These are phyloP conservation scores for Penicillium longicatenatum DNA, from an alignment of 495 filamentous ascomycete species.

Conservation along the genomic window DNA sequence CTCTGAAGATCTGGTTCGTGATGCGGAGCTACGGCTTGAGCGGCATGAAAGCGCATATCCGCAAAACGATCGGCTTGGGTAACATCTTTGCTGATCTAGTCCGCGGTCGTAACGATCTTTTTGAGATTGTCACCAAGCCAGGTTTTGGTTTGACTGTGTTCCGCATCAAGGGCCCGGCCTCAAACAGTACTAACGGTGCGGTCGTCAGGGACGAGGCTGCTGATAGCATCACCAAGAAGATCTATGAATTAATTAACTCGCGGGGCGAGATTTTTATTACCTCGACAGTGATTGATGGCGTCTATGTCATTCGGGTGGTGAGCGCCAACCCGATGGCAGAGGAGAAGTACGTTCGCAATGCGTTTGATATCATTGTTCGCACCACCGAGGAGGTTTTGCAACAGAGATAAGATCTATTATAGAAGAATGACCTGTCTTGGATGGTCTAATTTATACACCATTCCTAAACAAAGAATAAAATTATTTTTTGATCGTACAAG, in stretches of 20 bases:
- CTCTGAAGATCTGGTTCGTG: constrained; percentile 97
- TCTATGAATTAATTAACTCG: constrained; percentile 77
- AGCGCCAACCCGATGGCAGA: constrained; percentile 68
- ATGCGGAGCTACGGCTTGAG: constrained; percentile 80
- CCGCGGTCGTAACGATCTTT: constrained; percentile 65
- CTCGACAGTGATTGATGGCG: constrained; percentile 70
- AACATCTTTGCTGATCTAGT: constrained; percentile 67
- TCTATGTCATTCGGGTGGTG: constrained; percentile 81
- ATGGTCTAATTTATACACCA: background rate
- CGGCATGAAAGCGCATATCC: constrained; percentile 75
- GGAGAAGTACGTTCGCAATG: constrained; percentile 68
- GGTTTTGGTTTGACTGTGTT: constrained; percentile 83
- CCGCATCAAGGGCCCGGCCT: constrained; percentile 40
- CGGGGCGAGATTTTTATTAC: constrained; percentile 84
- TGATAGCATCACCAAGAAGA: constrained; percentile 71
- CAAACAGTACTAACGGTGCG: constrained; percentile 24
- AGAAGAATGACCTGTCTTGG: too few relatives aligned
- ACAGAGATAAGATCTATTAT: too few relatives aligned
- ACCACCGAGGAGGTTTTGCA: constrained; percentile 62
- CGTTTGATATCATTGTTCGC: constrained; percentile 77
- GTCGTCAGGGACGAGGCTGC: constrained; percentile 47
- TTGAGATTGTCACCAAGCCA: constrained; percentile 74
- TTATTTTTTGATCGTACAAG: too few relatives aligned
- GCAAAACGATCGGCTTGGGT: constrained; percentile 65
- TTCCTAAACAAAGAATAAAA: background rate